These are phyloP conservation scores for Liquidambar formosana DNA, from an alignment of 164 flowering plant species.

Conservation along the genomic window DNA sequence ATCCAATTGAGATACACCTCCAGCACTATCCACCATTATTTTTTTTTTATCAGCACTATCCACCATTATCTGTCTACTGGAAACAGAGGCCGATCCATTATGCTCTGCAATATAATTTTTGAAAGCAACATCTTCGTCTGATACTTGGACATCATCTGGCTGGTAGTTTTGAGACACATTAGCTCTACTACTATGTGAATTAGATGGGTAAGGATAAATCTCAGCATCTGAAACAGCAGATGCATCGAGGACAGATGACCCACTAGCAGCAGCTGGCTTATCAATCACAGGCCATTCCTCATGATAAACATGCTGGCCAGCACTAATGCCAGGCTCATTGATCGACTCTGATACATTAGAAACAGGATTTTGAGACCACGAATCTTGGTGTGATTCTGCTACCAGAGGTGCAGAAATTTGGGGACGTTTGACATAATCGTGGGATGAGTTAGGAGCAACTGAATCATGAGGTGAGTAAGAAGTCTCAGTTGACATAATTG, in stretches of 20 bases:
- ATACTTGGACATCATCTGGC: constrained; percentile 31
- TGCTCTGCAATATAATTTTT: constrained; percentile 21
- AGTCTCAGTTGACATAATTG: constrained; percentile 11
- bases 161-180: constrained; percentile 10
- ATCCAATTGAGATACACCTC: constrained; percentile 38
- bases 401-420: constrained; percentile 19
- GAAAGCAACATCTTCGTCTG: constrained; percentile 23
- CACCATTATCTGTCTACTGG: constrained; percentile 30
- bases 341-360: constrained; percentile 28
- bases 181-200: constrained; percentile 5
- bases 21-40: constrained; percentile 29
- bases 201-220: constrained; percentile 27
- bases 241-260: constrained; percentile 4
- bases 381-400: constrained; percentile 26
- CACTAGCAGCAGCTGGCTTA: constrained; percentile 31
- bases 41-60: constrained; percentile 36
- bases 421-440: constrained; percentile 21
- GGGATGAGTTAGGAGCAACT: constrained; percentile 19
- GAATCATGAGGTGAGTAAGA: constrained; percentile 1
- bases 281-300: constrained; percentile 61
- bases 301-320: constrained; percentile 25
- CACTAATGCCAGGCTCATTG: constrained; percentile 24
- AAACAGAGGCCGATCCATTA: constrained; percentile 28
- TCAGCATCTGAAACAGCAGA: constrained; percentile 22
- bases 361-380: constrained; percentile 21